phyloP scores from a whole-genome alignment of 257 asterid genomes.

The Avicennia marina region DNA sequence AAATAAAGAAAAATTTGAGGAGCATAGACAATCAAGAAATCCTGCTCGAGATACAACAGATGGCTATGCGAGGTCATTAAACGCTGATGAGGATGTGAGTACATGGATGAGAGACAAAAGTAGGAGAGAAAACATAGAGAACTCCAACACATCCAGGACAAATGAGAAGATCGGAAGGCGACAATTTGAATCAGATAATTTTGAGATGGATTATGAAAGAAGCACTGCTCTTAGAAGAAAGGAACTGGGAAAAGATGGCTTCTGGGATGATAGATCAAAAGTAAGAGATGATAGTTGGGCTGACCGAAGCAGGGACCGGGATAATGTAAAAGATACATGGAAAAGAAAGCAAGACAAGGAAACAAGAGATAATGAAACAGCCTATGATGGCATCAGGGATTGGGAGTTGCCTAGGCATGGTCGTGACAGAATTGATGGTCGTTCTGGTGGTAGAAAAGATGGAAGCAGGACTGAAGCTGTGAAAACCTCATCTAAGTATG shows the following conservation, averaged over 20 bases:
- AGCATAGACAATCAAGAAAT: conserved; percentile 39
- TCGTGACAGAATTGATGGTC: conserved; percentile 74
- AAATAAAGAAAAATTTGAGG: conserved; percentile 52
- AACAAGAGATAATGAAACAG: conserved; percentile 53
- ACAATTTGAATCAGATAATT: conserved; percentile 49
- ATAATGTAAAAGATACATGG: conserved; percentile 66
- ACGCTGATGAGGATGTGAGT: conserved; percentile 51
- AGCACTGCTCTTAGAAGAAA: conserved; percentile 50
- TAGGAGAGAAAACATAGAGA: conserved; percentile 60
- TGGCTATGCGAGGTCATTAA: conserved; percentile 38
- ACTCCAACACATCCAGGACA: conserved; percentile 39
- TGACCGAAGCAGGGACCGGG: conserved; percentile 71
- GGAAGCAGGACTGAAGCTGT: conserved; percentile 94
- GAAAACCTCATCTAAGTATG: conserved; percentile 89
- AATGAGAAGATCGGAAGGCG: conserved; percentile 74
- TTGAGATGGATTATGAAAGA: conserved; percentile 63
- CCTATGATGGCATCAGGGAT: conserved; percentile 71
- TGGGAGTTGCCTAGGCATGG: conserved; percentile 90
- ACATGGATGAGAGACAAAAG: conserved; percentile 52
- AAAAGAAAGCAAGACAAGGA: conserved; percentile 85
- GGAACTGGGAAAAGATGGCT: conserved; percentile 70
- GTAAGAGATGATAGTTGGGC: conserved; percentile 79
- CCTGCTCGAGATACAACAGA: conserved; percentile 39
- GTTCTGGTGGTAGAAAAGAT: conserved; percentile 83
- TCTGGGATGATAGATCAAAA: conserved; percentile 69